Evolutionary conservation across 2,329 filamentous ascomycete genomes (phyloP).

Genomic region (Coniochaeta pulveracea): DNA sequence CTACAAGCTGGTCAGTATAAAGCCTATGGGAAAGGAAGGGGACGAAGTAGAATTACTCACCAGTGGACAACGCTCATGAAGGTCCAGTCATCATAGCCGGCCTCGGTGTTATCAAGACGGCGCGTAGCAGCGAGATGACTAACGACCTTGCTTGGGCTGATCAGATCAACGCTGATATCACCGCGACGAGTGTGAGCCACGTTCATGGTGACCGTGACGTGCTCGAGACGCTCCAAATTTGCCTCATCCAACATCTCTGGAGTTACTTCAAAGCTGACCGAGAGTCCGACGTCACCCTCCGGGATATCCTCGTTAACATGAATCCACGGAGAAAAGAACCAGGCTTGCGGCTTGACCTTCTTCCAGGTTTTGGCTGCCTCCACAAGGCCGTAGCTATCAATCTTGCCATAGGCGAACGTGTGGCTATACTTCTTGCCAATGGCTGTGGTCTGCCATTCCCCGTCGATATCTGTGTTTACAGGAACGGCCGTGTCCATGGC

Average conservation of each 20-base stretch:
- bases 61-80: conserved; percentile 98
- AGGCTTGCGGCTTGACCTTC: conserved; percentile 87
- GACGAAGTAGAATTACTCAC: conserved; percentile 35
- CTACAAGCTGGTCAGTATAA: conserved; percentile 24
- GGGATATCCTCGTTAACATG: conserved; percentile 80
- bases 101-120: conserved; percentile 49
- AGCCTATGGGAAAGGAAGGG: not conserved
- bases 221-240: conserved; percentile 80
- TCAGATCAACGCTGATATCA: conserved; percentile 83
- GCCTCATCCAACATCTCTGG: conserved; percentile 67
- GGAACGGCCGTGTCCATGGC: conserved; percentile 75
- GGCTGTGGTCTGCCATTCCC: conserved; percentile 71
- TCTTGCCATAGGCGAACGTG: conserved; percentile 89
- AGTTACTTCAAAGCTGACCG: conserved; percentile 73
- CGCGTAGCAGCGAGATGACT: conserved; percentile 76
- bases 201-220: conserved; percentile 97
- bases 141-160: conserved; percentile 69
- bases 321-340: conserved; percentile 89
- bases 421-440: conserved; percentile 86
- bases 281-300: conserved; percentile 69
- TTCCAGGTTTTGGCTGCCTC: conserved; percentile 78
- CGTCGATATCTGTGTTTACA: conserved; percentile 52
- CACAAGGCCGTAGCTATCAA: conserved; percentile 78
- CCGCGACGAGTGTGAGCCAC: conserved; percentile 77
- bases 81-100: conserved; percentile 88